Conservation (phyloP, 23 red algal genomes). For the Rhodosorus marinus region DNA sequence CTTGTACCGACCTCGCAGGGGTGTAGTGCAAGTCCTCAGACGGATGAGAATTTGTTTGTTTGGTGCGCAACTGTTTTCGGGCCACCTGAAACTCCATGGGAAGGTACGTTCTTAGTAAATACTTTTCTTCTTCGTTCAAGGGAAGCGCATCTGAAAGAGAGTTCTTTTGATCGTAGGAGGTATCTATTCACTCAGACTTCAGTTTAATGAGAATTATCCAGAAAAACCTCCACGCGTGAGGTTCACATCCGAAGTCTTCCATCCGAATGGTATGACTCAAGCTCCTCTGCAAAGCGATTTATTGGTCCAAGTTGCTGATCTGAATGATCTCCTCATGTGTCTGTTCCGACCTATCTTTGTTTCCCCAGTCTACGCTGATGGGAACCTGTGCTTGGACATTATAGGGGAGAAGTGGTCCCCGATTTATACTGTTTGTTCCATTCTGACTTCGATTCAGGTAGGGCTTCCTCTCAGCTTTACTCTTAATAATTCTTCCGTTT, state of each 20-base stretch:
- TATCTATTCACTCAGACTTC: constrained; percentile 69
- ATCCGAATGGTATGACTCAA: constrained; percentile 31
- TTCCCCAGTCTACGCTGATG: constrained; percentile 46
- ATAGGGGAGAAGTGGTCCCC: constrained; percentile 95
- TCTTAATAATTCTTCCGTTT: background rate
- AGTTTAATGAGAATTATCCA: constrained; percentile 87
- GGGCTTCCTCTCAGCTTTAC: no score
- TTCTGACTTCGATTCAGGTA: constrained; percentile 84
- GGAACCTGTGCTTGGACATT: constrained; percentile 86
- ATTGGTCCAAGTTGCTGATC: background rate
- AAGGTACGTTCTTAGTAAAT: constrained; percentile 1
- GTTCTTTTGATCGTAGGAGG: constrained; percentile 16
- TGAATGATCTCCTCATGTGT: background rate
- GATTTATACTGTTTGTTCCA: constrained; percentile 84
- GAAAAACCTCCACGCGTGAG: constrained; percentile 90
- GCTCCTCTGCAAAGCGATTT: background rate
- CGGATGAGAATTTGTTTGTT: constrained; percentile 87
- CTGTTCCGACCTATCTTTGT: background rate
- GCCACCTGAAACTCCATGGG: constrained; percentile 19
- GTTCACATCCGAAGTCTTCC: constrained; percentile 95
- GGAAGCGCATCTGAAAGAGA: no score
- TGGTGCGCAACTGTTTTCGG: constrained; percentile 97
- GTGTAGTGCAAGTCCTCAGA: constrained; percentile 68
- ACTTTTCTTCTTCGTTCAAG: background rate
- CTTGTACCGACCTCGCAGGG: no score